phyloP scores from a whole-genome alignment of 2,329 filamentous ascomycete species.

The Colletotrichum sp. region DNA sequence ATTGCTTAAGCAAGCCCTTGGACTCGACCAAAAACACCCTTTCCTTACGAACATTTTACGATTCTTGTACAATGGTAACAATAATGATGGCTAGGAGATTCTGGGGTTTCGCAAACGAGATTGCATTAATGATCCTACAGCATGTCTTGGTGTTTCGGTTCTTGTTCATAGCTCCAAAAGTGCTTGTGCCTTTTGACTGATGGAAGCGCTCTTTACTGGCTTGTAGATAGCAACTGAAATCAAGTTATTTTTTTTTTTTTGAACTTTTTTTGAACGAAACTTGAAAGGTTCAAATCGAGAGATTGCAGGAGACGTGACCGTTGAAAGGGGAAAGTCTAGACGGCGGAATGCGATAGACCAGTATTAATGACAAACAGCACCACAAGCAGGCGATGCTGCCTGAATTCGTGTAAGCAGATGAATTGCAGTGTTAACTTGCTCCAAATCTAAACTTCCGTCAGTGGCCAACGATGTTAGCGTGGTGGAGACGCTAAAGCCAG shows the following conservation, averaged over 20 bases:
- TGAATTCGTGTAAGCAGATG: slow-evolving; percentile 33
- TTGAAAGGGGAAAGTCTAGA: not conserved
- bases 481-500: not conserved
- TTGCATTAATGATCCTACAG: not conserved
- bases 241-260: not conserved
- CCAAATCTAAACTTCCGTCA: not conserved
- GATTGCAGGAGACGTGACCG: not conserved
- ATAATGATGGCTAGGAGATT: not conserved
- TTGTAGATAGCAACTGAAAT: not conserved
- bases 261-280: not conserved
- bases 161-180: not conserved
- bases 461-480: not conserved
- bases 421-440: slow-evolving; percentile 36
- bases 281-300: not conserved
- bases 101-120: not conserved
- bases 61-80: not conserved
- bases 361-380: not conserved
- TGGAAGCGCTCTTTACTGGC: not conserved
- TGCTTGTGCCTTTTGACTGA: not conserved
- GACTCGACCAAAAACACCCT: not conserved
- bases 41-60: not conserved
- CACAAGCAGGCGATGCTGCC: not conserved
- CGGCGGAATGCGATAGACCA: not conserved
- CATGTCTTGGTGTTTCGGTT: not conserved
- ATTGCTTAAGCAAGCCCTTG: slow-evolving; percentile 46